Base-by-base conservation (phyloP, 169 alveolate genomes). In the Cryptosporidium parvum region DNA sequence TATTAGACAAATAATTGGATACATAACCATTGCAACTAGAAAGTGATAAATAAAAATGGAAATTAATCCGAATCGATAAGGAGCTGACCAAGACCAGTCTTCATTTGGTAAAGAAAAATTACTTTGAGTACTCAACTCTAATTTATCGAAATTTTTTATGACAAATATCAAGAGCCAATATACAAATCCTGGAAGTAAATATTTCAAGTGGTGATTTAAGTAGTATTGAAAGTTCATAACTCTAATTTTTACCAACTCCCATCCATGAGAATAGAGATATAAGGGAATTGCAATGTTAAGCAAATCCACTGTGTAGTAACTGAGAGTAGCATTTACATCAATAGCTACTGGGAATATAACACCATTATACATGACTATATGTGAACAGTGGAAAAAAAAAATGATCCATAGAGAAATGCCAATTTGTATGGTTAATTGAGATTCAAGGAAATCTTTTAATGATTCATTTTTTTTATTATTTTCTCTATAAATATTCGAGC, bases 1-100 rank as follows among this genome's bases (percentile, higher is more conserved):
- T 37, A 73, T 53, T 33, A 58, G 31, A 37, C 71, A 73, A n/a
- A 59, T 29, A 10, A 73, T 56, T 23, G 86, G 86, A 21, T 73
- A 73, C 86, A 73, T 73, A 12, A 73, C 52, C 52, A 73, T 52
- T 53, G 71, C 45, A 58, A 73, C 53, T 9, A 73, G 9, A 56
- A 73, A 73, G 9, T 73, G 86, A 33, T 59, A 73, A 9, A 52
- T 29, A 35, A 53, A 73, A 23, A 31, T 18, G 6, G 70, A 29
- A 21, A 73, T 51, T 53, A 73, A 31, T 56, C 68, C 70, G 0
- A 73, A 53, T n/a, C 71, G 45, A 56, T 73, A 73, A 18, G 86
- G 71, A 18, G 31, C 42, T 12, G 37, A 59, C 71, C 70, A 56
- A 58, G 59, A 52, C 86, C 68, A 73, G 39, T 65, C 31, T 39